Conservation (phyloP, 2,329 filamentous ascomycete species). For the Diaporthe vaccinii region DNA sequence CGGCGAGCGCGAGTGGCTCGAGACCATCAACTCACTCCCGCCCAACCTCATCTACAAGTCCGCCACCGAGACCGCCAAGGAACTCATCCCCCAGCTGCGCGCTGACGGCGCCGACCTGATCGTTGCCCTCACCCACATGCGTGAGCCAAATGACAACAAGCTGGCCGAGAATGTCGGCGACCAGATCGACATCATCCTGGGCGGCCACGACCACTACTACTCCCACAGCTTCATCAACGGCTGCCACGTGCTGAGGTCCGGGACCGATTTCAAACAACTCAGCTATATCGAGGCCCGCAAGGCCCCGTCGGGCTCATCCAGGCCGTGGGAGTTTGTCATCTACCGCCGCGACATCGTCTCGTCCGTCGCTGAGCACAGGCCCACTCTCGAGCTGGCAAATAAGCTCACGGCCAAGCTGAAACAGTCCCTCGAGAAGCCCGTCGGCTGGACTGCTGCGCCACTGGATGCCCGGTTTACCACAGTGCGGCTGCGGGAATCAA, state of each 20-base stretch:
- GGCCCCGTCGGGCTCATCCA: constrained; percentile 57
- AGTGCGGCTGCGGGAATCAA: constrained; percentile 82
- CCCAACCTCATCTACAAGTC: constrained; percentile 87
- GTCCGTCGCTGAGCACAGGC: constrained; percentile 73
- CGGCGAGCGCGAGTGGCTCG: constrained; percentile 89
- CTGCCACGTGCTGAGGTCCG: constrained; percentile 87
- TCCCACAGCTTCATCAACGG: constrained; percentile 82
- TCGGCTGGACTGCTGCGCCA: constrained; percentile 86
- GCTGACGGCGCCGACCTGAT: constrained; percentile 86
- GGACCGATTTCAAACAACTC: constrained; percentile 92
- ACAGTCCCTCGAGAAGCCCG: constrained; percentile 82
- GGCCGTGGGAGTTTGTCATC: constrained; percentile 84
- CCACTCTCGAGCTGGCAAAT: constrained; percentile 73
- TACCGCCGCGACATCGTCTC: constrained; percentile 80
- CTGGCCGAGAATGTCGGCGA: constrained; percentile 81
- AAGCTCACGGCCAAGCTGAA: constrained; percentile 80
- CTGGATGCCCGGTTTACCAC: constrained; percentile 90
- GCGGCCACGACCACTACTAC: constrained; percentile 93
- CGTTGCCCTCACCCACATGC: constrained; percentile 85
- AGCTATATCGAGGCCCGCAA: constrained; percentile 86
- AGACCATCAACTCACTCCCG: constrained; percentile 88
- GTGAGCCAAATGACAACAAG: constrained; percentile 91
- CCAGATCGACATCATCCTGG: constrained; percentile 86
- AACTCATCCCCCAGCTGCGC: constrained; percentile 80
- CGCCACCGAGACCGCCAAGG: constrained; percentile 79